These are phyloP conservation scores for Hymenoscyphus fraxineus DNA, from an alignment of 2,329 filamentous ascomycete genomes.

Conservation along the genomic window DNA sequence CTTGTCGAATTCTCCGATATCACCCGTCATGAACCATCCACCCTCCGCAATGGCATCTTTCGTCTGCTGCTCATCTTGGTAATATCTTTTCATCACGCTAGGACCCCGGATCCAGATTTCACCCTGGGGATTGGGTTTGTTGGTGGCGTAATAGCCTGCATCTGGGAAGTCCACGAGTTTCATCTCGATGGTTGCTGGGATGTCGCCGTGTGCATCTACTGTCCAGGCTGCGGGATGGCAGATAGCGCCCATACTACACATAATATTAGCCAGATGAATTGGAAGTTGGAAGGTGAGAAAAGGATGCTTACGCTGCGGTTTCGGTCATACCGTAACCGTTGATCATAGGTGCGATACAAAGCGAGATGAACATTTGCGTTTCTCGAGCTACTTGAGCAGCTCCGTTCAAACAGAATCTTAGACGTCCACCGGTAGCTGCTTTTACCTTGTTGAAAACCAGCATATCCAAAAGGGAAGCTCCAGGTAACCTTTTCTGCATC, in stretches of 20 bases:
- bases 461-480: slow-evolving; percentile 66
- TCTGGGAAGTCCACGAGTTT: slow-evolving; percentile 89
- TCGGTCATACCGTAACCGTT: slow-evolving; percentile 90
- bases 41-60: slow-evolving; percentile 65
- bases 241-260: slow-evolving; percentile 67
- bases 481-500: slow-evolving; percentile 54
- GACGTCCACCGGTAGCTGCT: slow-evolving; percentile 76
- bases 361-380: slow-evolving; percentile 83
- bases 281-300: slow-evolving; percentile 40
- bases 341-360: slow-evolving; percentile 89
- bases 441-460: slow-evolving; percentile 89
- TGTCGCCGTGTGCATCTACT: slow-evolving; percentile 68
- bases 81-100: slow-evolving; percentile 72
- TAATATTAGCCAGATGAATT: slow-evolving; percentile 59
- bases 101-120: slow-evolving; percentile 85
- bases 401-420: slow-evolving; percentile 89
- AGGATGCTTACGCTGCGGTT: slow-evolving; percentile 58
- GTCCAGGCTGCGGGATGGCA: slow-evolving; percentile 82
- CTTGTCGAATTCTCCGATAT: slow-evolving; percentile 74
- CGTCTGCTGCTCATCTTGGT: slow-evolving; percentile 80
- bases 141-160: slow-evolving; percentile 66
- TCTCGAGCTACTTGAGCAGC: slow-evolving; percentile 82
- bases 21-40: slow-evolving; percentile 85
- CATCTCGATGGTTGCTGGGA: slow-evolving; percentile 72
- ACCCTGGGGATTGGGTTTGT: slow-evolving; percentile 69